A percentile compares a stretch with the other conserved stretches of the same genome.
Conservation (phyloP, 1,139 yeast genomes). For the Candida sp. region DNA sequence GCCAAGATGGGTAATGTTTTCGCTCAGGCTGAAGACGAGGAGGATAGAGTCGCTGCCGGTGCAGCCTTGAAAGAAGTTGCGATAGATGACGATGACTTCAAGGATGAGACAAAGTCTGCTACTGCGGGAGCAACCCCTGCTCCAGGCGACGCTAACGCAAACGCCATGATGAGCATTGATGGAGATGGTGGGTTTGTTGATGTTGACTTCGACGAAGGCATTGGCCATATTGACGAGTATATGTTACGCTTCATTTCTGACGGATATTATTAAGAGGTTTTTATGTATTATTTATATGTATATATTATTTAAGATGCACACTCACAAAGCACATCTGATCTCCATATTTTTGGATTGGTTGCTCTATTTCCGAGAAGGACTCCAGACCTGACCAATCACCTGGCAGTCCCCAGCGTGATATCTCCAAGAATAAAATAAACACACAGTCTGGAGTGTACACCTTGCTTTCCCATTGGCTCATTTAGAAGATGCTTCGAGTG, state of each 20-base stretch:
- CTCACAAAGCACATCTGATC: neutral
- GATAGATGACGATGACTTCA: conserved; percentile 83
- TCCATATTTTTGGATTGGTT: no score
- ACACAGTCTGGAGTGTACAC: no score
- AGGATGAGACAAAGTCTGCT: conserved; percentile 37
- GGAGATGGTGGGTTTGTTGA: conserved; percentile 36
- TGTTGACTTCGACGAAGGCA: conserved; percentile 70
- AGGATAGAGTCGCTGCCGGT: conserved; percentile 92
- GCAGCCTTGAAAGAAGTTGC: conserved; percentile 90
- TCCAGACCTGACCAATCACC: no score
- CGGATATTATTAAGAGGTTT: conserved; percentile 44
- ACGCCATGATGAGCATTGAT: conserved; percentile 15
- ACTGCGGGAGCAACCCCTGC: conserved; percentile 42
- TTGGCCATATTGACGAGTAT: conserved; percentile 95
- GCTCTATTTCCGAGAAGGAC: no score
- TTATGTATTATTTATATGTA: conserved; percentile 4
- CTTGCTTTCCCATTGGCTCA: no score
- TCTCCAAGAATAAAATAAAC: no score
- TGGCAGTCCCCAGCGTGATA: no score
- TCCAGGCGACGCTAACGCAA: conserved; percentile 19
- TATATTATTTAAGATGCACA: neutral
- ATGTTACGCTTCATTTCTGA: conserved; percentile 92
- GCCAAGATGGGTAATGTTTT: conserved; percentile 68
- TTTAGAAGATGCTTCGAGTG: no score
- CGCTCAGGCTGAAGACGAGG: conserved; percentile 97